Evolutionary conservation across 805 yeast species (phyloP), one percentile per base, ranked within the genome.

Genomic region (Kockiozyma suomiensis): DNA sequence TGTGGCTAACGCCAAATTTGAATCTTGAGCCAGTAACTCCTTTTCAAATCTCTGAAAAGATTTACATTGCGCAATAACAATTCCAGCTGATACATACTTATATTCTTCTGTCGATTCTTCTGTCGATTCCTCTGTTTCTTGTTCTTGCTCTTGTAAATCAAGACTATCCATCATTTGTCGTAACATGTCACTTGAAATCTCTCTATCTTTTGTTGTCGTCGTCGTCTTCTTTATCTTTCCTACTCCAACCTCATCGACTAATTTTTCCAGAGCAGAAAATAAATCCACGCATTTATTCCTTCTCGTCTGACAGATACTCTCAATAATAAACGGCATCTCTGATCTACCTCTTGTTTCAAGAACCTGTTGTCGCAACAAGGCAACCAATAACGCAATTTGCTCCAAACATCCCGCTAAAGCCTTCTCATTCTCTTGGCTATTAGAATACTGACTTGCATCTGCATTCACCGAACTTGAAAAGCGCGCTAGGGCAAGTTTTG

Each of bases 401-500:
- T 42, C 40, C 25, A 60, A 23, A n/a, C 61, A 48, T 23, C 28
- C 32, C 19, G 46, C 49, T 1, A 60, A 23, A 5, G 61, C 64
- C 4, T 26, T 7, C 4, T 15, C 52, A 25, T 38, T 57, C 3
- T 17, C 43, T 17, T n/a, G 33, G 19, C 30, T n/a, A 19, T 17
- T n/a, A 8, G 32, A 43, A 5, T 46, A 41, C 4, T 17, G 19
- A 33, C 23, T n/a, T 1, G 64, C 64, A 25, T 60, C 64, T 5
- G 41, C 37, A 7, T 48, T 41, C 15, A 60, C 28, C 4, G 50
- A 15, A 3, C 30, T 5, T n/a, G 64, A 60, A 25, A 60, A 54
- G 6, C 40, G 28, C n/a, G 55, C 64, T 12, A 60, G 50, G 17
- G 61, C 64, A 37, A 53, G 56, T 42, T 60, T 60, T 13, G 64